Evolutionary conservation across 2,329 filamentous ascomycete genomes (phyloP), one percentile per base, ranked within the genome.

Genomic region (Acrocalymma vagum): DNA sequence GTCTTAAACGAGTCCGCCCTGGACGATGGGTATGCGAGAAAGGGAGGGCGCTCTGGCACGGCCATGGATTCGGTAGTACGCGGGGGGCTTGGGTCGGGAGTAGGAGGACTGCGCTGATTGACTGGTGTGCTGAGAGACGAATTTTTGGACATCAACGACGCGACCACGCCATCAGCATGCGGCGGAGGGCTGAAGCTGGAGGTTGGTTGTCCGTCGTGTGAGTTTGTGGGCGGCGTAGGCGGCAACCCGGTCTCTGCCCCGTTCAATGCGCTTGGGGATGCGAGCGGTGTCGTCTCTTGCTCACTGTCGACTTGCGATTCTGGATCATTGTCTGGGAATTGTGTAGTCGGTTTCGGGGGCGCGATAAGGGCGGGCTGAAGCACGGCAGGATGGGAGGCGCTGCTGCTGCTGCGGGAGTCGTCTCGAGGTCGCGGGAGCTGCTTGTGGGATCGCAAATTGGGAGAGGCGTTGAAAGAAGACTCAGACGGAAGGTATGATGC

Each of bases 1-100:
- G 75, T 78, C 29, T 62, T 69, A 52, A 76, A 77, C 0, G 74
- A 77, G 17, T 76, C 74, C 21, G 73, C 72, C 20, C 65, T 47
- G 15, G 69, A 73, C 5, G 75, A 77, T 6, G 73, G 66, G 44
- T 69, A 67, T 18, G 60, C 47, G 22, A 62, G 53, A 5, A 62
- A 44, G 5, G 49, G 46, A 3, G 66, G 63, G 17, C 65, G 67
- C 13, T 51, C 43, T 26, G 53, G 48, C 6, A 52, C 41, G 17
- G 33, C 27, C 27, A 47, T 53, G 17, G 58, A 62, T 22, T 45
- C 51, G 11, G 51, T 55, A 14, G 59, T 63, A 22, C 65, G 53
- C 7, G 65, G 66, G 3, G 67, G 68, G 36, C 65, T 70, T 5
- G 65, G 65, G 26, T 70, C 68, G 18, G 68, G 68, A 4, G 68